These are phyloP conservation scores for Tulasnella sp. DNA, from an alignment of 768 basidiomycete genomes.

Conservation along the genomic window DNA sequence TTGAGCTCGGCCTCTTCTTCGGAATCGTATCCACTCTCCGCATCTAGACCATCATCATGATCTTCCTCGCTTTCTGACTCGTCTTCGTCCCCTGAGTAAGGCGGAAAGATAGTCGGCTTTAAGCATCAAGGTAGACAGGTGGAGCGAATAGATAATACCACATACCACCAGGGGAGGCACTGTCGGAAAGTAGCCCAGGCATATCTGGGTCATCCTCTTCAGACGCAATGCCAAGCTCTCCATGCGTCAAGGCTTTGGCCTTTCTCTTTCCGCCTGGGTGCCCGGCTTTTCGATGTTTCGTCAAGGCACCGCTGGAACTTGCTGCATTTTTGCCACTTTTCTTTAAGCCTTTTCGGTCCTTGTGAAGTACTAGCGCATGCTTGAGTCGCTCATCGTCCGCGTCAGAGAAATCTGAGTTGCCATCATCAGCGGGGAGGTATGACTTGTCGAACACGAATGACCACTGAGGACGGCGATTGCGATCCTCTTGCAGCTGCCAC, in stretches of 20 bases:
- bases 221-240: conserved; percentile 3
- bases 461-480: conserved; percentile 51
- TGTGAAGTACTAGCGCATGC: conserved; percentile 9
- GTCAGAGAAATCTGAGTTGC: conserved; percentile 3
- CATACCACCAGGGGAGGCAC: no score
- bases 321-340: background rate
- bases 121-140: no score
- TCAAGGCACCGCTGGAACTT: background rate
- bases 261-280: background rate
- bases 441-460: conserved; percentile 14
- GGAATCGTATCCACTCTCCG: conserved; percentile 45
- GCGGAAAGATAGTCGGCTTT: background rate
- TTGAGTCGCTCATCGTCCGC: conserved; percentile 7
- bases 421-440: background rate
- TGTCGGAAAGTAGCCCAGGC: no score
- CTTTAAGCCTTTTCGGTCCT: background rate
- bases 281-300: background rate
- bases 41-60: conserved; percentile 22
- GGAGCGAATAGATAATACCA: no score
- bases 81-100: conserved; percentile 16
- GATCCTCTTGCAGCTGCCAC: conserved; percentile 48
- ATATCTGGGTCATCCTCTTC: background rate
- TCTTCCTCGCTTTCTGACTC: conserved; percentile 29
- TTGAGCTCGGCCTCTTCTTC: conserved; percentile 59
- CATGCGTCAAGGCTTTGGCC: background rate